A percentile compares a stretch with the other conserved stretches of the same genome.
Conservation (phyloP, 2,329 filamentous ascomycete genomes). For the Tricladium varicosporioides region DNA sequence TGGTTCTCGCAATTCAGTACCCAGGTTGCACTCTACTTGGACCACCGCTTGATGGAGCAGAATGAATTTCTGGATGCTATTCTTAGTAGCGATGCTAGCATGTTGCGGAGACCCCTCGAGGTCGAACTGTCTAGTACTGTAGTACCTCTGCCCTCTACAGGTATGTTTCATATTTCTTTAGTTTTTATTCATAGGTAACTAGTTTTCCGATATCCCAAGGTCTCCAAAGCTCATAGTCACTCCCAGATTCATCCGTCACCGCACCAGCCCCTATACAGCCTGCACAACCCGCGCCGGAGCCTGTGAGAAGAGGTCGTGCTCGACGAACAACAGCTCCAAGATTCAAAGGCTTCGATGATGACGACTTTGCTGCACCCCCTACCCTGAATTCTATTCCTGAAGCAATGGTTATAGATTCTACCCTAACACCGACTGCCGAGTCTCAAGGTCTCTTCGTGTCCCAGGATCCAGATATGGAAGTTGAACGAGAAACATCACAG, state of each 20-base stretch:
- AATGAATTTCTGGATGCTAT: constrained; percentile 92
- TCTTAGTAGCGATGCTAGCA: constrained; percentile 71
- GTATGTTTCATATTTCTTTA: constrained; percentile 17
- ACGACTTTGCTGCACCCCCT: constrained; percentile 35
- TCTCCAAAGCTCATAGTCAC: constrained; percentile 11
- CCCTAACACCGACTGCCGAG: constrained; percentile 15
- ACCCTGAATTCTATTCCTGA: constrained; percentile 35
- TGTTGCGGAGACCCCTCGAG: constrained; percentile 67
- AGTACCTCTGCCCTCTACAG: constrained; percentile 28
- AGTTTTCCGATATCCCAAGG: constrained; percentile 8
- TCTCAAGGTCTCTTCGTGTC: constrained; percentile 54
- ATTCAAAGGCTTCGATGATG: constrained; percentile 75
- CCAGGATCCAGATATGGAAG: constrained; percentile 39
- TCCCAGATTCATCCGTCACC: background rate
- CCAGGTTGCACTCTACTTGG: constrained; percentile 66
- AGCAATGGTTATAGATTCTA: constrained; percentile 27
- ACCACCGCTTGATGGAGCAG: constrained; percentile 82
- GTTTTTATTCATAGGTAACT: background rate
- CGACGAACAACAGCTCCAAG: constrained; percentile 49
- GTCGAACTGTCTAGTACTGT: constrained; percentile 39
- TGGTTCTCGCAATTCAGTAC: constrained; percentile 73
- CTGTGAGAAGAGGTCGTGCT: constrained; percentile 32
- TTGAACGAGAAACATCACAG: constrained; percentile 19
- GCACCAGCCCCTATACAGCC: constrained; percentile 3
- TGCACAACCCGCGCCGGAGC: constrained; percentile 17